Base-by-base conservation (phyloP, 371 early-diverging fungal genomes). In the Lichtheimia corymbifera region DNA sequence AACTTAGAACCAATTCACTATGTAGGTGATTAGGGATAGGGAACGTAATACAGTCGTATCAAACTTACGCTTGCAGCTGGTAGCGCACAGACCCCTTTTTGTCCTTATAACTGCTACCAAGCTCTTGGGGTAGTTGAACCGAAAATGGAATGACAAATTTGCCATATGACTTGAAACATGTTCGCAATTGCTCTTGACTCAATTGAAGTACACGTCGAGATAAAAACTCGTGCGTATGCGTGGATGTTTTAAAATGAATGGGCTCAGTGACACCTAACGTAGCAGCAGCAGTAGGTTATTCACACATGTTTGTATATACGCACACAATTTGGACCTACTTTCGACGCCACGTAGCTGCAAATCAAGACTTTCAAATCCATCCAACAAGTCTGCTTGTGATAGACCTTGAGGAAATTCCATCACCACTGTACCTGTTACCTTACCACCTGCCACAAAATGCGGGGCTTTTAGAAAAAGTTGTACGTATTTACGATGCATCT, bases 381-480 rank as follows among this genome's bases (percentile, higher is more conserved):
- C 63, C 22, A 55, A 18, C 20, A 43, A 50, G 44, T 59, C 57
- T n/a, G 53, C 20, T 35, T 22, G 47, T 47, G 47, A 47, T 18
- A 47, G 47, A 22, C 47, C 42, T n/a, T 14, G 45, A 27, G 59
- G 59, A 25, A 61, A 45, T 13, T 63, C 45, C 25, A 76, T 50
- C 5, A 66, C 62, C 18, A 73, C 25, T 2, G 65, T 68, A 9
- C 77, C 77, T 11, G 55, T 42, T 0, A 77, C 47, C 14, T 65
- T 44, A 18, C 70, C 70, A 40, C 72, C 72, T 24, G 72, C 71
- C 4, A 74, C 62, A 13, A 57, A 67, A 58, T 67, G 70, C 22
- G 77, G 72, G 25, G 77, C 63, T 60, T 71, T 77, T 30, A 71
- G 45, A 54, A 59, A 74, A 3, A 77, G 65, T 4, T 51, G 50